Conservation (phyloP, 805 yeast genomes). For the Maudiozyma barnettii region DNA sequence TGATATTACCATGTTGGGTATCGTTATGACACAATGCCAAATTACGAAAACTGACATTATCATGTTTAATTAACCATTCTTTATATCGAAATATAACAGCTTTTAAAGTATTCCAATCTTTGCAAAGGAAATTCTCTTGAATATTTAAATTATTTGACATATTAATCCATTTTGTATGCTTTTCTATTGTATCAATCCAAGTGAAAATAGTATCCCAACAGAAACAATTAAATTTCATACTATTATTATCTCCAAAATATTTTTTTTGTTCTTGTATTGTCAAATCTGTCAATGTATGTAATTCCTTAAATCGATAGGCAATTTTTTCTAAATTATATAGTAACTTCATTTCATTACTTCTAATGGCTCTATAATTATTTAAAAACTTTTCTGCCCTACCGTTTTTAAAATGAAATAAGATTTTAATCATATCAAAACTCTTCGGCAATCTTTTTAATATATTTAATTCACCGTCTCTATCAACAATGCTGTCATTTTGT, state of each 20-base stretch:
- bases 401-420: slow-evolving; percentile 76
- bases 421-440: slow-evolving; percentile 22
- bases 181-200: slow-evolving; percentile 48
- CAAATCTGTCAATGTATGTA: slow-evolving; percentile 65
- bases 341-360: slow-evolving; percentile 56
- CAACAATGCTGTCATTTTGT: slow-evolving; percentile 73
- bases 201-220: slow-evolving; percentile 58
- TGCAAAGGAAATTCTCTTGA: slow-evolving; percentile 31
- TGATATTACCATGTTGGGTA: slow-evolving; percentile 84
- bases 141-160: slow-evolving; percentile 16
- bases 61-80: slow-evolving; percentile 40
- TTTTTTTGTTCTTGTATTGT: slow-evolving; percentile 40
- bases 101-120: slow-evolving; percentile 40
- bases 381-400: slow-evolving; percentile 89
- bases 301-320: slow-evolving; percentile 87
- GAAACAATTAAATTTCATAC: slow-evolving; percentile 7
- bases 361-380: slow-evolving; percentile 65
- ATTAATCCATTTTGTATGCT: slow-evolving; percentile 22
- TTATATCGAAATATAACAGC: slow-evolving; percentile 39
- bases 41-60: slow-evolving; percentile 1
- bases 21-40: slow-evolving; percentile 87
- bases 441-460: slow-evolving; percentile 61
- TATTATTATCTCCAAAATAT: slow-evolving; percentile 37
- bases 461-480: slow-evolving; percentile 65
- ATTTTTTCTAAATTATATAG: slow-evolving; percentile 63